A percentile compares a stretch with the other conserved stretches of the same genome.
Conservation (phyloP, 305 asterid species). For the Stenogyne calaminthoides region DNA sequence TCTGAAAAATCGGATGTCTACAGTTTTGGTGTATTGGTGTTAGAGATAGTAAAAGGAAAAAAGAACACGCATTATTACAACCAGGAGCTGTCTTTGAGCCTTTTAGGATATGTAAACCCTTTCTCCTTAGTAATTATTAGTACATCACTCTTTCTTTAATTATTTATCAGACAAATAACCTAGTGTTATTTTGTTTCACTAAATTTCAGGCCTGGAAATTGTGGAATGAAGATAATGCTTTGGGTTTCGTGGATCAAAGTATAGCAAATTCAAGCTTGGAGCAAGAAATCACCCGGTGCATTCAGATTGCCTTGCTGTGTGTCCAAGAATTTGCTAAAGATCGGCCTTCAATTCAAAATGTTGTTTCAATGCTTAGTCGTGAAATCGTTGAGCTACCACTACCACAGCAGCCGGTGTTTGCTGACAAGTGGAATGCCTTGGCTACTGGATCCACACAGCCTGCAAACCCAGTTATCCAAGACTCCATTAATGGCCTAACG, state of each 20-base stretch:
- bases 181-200: background rate
- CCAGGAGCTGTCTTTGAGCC: constrained; percentile 2
- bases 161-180: no score
- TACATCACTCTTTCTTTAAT: no score
- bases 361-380: constrained; percentile 24
- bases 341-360: constrained; percentile 25
- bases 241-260: constrained; percentile 33
- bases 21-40: constrained; percentile 23
- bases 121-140: background rate
- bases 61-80: constrained; percentile 25
- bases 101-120: constrained; percentile 33
- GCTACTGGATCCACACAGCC: constrained; percentile 25
- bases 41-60: constrained; percentile 23
- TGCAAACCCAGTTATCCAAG: no score
- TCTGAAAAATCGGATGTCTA: constrained; percentile 28
- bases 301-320: constrained; percentile 46
- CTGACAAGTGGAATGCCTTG: constrained; percentile 32
- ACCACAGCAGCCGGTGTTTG: constrained; percentile 35
- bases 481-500: constrained; percentile 36
- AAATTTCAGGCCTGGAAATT: constrained; percentile 50
- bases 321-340: constrained; percentile 49
- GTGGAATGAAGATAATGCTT: constrained; percentile 41
- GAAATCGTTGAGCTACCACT: constrained; percentile 29
- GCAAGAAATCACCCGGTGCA: constrained; percentile 35
- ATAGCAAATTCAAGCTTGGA: constrained; percentile 1